phyloP scores from a whole-genome alignment of 2,329 filamentous ascomycete genomes.

The Claviceps sp. region DNA sequence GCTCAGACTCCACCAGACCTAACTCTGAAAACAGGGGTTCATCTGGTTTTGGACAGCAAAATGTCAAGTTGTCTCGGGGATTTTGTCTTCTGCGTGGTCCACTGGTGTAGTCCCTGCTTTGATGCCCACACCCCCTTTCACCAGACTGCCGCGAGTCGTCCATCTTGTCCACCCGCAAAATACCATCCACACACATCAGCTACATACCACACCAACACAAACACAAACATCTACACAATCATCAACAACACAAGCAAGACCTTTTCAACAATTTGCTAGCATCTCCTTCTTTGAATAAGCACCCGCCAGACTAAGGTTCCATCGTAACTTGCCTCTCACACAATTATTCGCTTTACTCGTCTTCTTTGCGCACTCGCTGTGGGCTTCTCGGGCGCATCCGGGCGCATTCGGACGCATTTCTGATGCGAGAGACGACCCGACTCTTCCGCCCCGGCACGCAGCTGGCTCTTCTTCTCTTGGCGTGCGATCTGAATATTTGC shows the following conservation, averaged over 20 bases:
- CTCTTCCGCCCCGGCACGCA: background rate
- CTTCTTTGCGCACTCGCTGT: background rate
- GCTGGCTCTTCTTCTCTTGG: background rate
- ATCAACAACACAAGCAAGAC: background rate
- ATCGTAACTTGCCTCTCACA: background rate
- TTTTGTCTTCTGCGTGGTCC: background rate
- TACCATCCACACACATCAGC: background rate
- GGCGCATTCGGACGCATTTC: slow-evolving; percentile 4
- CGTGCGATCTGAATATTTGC: background rate
- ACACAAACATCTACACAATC: background rate
- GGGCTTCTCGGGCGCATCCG: slow-evolving; percentile 1
- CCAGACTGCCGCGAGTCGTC: background rate
- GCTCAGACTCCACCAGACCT: too few species aligned
- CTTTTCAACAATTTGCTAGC: background rate
- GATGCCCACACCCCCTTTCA: background rate
- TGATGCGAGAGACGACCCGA: background rate
- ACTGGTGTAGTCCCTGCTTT: background rate
- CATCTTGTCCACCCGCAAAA: too few species aligned
- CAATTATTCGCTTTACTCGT: background rate
- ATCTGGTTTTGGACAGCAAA: background rate
- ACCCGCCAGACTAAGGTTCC: background rate
- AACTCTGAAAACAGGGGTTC: too few species aligned
- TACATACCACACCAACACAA: background rate
- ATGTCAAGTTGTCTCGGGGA: background rate
- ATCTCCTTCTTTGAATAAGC: background rate